phyloP scores from a whole-genome alignment of 805 yeast species.

The Sugiyamaella boreocaroliniensis region DNA sequence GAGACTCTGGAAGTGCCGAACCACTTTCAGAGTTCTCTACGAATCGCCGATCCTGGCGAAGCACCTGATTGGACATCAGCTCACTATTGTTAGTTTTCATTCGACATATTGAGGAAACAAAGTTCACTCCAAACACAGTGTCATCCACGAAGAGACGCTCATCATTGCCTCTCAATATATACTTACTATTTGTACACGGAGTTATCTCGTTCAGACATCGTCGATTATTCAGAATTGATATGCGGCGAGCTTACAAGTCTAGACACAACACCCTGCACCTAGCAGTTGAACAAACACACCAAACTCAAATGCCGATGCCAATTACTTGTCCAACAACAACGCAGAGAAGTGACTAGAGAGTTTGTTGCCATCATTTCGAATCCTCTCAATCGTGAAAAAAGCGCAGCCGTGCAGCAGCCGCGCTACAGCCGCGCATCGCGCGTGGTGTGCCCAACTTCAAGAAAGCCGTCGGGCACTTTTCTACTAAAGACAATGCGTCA shows the following conservation, averaged over 20 bases:
- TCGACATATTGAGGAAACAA: neutral
- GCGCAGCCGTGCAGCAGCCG: neutral
- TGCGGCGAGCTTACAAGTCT: too few relatives aligned
- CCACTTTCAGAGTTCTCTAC: constrained; percentile 42
- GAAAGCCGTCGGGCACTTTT: neutral
- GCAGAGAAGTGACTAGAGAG: too few relatives aligned
- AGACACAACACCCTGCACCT: too few relatives aligned
- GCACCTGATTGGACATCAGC: constrained; percentile 63
- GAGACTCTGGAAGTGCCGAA: constrained; percentile 60
- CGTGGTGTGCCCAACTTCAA: neutral
- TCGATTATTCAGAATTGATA: neutral
- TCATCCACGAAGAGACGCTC: neutral
- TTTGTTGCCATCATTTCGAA: too few relatives aligned
- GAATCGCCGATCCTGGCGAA: constrained; percentile 49
- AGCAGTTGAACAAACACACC: too few relatives aligned
- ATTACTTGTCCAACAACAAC: neutral
- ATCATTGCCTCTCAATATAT: neutral
- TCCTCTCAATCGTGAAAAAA: neutral
- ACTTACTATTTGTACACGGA: constrained; percentile 6
- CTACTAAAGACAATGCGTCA: neutral
- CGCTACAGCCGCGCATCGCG: neutral
- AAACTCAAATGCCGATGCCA: neutral
- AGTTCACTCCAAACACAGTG: neutral
- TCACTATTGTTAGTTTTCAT: constrained; percentile 15
- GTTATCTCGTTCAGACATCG: constrained; percentile 10